Base-by-base conservation (phyloP, 1,139 yeast species). In the Blastobotrys indianensis region DNA sequence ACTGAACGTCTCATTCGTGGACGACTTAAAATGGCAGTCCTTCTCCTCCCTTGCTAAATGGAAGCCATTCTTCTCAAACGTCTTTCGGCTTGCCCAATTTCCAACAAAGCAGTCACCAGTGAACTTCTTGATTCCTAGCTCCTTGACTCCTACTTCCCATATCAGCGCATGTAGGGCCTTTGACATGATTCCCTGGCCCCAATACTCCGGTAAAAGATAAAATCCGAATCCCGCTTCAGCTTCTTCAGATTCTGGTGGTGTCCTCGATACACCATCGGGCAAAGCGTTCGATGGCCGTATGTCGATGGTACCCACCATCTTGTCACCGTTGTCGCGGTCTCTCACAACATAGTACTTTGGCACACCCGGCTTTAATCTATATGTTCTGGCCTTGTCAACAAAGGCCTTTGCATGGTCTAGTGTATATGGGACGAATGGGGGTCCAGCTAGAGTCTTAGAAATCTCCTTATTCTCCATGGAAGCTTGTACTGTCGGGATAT, bases 171-270 rank as follows among this genome's bases (percentile, higher is more conserved):
- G 28, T 9, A 56, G 34, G n/a, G 55, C 56, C 4, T 39, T 38
- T 4, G 52, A 35, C 48, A 51, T 53, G 33, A 56, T 49, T 9
- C 59, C 58, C 23, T 46, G 39, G n/a, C 51, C 46, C 25, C 47
- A 45, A 37, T 56, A 54, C 5, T 44, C 53, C 3, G 59, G 53
- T 13, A 41, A 45, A 11, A 56, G 42, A 51, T 52, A 54, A 45
- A 52, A 56, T 10, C 59, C 59, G 20, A 56, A 47, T 2, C 46
- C 28, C 3, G 54, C 56, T 13, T 34, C 29, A 8, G 3, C 32
- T 3, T 15, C 34, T 11, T 39, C 42, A 11, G 41, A 32, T 9
- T 32, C 23, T 7, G 49, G 49, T 12, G 46, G 41, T n/a, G 44
- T 37, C 7, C 46, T 9, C 33, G 32, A 30, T 29, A 32, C n/a